A percentile compares a stretch with the other conserved stretches of the same genome.
These are phyloP conservation scores for Salvia hispanica DNA, from an alignment of 257 asterid species.

Conservation along the genomic window DNA sequence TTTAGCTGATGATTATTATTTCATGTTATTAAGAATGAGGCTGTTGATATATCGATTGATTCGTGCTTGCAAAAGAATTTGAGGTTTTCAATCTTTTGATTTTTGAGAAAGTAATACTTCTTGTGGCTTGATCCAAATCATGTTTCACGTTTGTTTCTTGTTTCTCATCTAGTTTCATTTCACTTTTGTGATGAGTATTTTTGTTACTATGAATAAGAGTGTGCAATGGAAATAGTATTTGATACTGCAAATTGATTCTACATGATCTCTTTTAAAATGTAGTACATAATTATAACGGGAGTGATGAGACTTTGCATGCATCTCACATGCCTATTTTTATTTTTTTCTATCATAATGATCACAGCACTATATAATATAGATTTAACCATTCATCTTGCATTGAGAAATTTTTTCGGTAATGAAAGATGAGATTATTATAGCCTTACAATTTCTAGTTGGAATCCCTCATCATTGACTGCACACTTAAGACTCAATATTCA, in stretches of 20 bases:
- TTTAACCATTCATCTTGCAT: constrained; percentile 17
- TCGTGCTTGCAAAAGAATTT: neutral
- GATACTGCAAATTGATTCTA: neutral
- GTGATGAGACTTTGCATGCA: constrained; percentile 38
- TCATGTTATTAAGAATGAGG: neutral
- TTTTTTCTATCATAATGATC: constrained; percentile 35
- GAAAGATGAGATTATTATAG: constrained; percentile 27
- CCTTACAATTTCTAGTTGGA: constrained; percentile 17
- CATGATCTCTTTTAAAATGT: constrained; percentile 20
- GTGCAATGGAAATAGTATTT: constrained; percentile 7
- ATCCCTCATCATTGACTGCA: constrained; percentile 20
- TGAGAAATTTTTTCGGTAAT: neutral
- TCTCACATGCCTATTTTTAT: constrained; percentile 31
- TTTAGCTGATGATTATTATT: neutral
- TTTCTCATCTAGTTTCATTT: constrained; percentile 21
- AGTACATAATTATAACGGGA: constrained; percentile 26
- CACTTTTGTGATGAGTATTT: constrained; percentile 23
- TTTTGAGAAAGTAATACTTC: neutral
- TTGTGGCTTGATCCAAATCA: constrained; percentile 14
- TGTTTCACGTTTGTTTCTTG: constrained; percentile 31
- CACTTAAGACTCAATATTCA: constrained; percentile 3
- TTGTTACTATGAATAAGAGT: constrained; percentile 25
- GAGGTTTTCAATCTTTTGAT: neutral
- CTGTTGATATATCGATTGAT: neutral
- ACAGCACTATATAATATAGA: constrained; percentile 29